Percentiles rank a stretch among this genome's conserved stretches.
Evolutionary conservation across 352 stramenopile species (phyloP).

Genomic region (Pythium monospermum): DNA sequence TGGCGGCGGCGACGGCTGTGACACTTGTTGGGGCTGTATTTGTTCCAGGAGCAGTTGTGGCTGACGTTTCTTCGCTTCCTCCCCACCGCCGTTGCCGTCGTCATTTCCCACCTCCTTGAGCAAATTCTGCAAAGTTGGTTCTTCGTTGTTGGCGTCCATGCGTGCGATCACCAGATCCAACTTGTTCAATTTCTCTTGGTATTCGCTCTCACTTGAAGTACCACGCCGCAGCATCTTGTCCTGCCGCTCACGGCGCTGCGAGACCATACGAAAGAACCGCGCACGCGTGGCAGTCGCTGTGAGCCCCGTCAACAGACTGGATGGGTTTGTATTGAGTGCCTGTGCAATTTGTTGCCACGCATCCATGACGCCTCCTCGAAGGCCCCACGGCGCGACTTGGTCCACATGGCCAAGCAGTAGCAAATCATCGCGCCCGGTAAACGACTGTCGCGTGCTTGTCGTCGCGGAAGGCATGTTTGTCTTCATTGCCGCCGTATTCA

Average conservation of each 20-base stretch:
- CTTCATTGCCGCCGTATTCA: background rate
- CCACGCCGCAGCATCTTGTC: constrained; percentile 14
- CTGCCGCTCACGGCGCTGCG: constrained; percentile 14
- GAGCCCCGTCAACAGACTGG: constrained; percentile 4
- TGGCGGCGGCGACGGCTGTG: too few species aligned
- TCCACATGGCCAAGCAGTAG: constrained; percentile 14
- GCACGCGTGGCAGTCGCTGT: constrained; percentile 1
- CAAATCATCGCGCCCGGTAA: constrained; percentile 13
- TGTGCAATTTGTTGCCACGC: constrained; percentile 16
- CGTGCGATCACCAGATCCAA: constrained; percentile 14
- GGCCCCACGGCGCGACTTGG: constrained; percentile 10
- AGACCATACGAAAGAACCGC: constrained; percentile 17
- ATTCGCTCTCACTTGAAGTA: background rate
- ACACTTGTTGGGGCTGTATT: too few species aligned
- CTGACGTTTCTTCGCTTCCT: background rate
- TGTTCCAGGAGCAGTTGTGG: background rate
- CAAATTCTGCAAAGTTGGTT: constrained; percentile 4
- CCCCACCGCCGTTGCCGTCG: background rate
- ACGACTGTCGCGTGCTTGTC: constrained; percentile 1
- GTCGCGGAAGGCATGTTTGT: background rate
- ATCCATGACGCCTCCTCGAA: constrained; percentile 12
- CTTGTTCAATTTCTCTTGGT: constrained; percentile 6
- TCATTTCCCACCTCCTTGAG: constrained; percentile 6
- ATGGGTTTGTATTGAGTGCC: constrained; percentile 10
- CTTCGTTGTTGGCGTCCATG: constrained; percentile 11